Evolutionary conservation across 257 asterid species (phyloP).

Genomic region (Solanum chmielewskii): DNA sequence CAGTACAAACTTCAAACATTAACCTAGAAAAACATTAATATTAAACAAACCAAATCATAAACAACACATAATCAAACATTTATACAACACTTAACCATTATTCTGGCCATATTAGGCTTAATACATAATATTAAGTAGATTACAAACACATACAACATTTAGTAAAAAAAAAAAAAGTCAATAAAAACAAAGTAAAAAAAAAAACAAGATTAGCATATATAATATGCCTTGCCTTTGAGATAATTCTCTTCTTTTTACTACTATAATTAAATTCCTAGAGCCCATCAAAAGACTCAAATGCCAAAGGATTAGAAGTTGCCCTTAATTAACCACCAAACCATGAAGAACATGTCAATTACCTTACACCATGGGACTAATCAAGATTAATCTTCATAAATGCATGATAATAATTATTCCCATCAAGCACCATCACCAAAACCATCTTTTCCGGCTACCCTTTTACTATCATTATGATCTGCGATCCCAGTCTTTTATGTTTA

Average conservation of each 20-base stretch:
- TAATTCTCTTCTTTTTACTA: not conserved
- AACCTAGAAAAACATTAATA: too few species aligned
- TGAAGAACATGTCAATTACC: not conserved
- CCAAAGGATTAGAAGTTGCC: constrained; percentile 91
- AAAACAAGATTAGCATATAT: not conserved
- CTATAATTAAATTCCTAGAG: not conserved
- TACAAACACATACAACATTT: not conserved
- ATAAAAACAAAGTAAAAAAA: not conserved
- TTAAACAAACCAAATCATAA: too few species aligned
- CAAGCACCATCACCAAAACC: not conserved
- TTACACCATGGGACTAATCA: not conserved
- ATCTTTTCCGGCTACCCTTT: not conserved
- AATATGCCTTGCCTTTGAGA: not conserved
- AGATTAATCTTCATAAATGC: constrained; percentile 6
- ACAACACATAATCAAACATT: not conserved
- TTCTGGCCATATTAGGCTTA: not conserved
- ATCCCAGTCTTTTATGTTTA: not conserved
- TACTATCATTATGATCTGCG: not conserved
- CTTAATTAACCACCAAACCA: constrained; percentile 5
- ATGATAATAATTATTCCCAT: not conserved
- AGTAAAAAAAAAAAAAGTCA: not conserved
- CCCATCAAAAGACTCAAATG: constrained; percentile 22
- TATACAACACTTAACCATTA: not conserved
- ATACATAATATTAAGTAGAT: not conserved
- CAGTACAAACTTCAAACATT: not conserved